These are phyloP conservation scores for Exidia glandulosa DNA, from an alignment of 768 basidiomycete species.

Conservation along the genomic window DNA sequence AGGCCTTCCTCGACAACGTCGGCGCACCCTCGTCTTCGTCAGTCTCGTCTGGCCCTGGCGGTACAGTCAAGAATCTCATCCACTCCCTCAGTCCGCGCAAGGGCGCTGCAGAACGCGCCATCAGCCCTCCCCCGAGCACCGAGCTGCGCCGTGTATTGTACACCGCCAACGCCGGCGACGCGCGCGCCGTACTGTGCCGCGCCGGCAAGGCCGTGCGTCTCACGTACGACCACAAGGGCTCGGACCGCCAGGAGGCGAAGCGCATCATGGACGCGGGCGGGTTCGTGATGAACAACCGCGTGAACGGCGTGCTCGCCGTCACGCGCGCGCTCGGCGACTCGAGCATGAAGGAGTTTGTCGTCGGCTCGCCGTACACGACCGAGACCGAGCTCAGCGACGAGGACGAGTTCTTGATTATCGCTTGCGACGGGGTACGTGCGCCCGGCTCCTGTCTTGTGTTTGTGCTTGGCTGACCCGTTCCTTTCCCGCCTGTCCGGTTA, in stretches of 20 bases:
- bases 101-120: neutral
- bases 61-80: neutral
- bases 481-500: too few relatives aligned
- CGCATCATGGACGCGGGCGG: conserved; percentile 96
- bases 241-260: conserved; percentile 94
- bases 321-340: conserved; percentile 96
- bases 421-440: conserved; percentile 95
- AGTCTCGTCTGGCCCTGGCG: neutral
- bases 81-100: neutral
- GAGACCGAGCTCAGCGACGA: conserved; percentile 84
- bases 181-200: conserved; percentile 85
- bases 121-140: neutral
- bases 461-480: too few relatives aligned
- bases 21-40: neutral
- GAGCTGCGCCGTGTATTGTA: conserved; percentile 70
- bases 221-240: conserved; percentile 99
- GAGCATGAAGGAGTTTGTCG: conserved; percentile 99
- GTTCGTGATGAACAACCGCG: conserved; percentile 96
- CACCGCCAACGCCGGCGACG: conserved; percentile 94
- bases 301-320: conserved; percentile 94
- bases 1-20: conserved; percentile 45
- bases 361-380: conserved; percentile 94
- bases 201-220: conserved; percentile 82
- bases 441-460: too few relatives aligned
- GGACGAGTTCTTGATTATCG: conserved; percentile 90